phyloP scores from a whole-genome alignment of 257 asterid genomes.

The Gentiana dahurica region DNA sequence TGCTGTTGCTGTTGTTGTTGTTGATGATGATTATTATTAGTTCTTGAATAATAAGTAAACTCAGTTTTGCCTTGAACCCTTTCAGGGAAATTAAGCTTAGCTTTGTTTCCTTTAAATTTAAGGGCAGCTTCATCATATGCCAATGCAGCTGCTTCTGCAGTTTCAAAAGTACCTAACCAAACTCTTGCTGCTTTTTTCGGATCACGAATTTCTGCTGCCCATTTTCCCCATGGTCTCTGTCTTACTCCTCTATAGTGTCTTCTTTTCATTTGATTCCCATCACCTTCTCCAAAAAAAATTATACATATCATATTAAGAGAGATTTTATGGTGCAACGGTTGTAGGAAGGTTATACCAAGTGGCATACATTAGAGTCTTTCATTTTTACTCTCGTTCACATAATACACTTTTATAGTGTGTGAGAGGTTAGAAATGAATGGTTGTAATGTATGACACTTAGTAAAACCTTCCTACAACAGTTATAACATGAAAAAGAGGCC shows the following conservation, averaged over 20 bases:
- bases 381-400: too few relatives aligned
- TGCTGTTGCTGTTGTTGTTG: constrained; percentile 3
- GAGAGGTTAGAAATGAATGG: too few relatives aligned
- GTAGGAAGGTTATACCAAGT: too few relatives aligned
- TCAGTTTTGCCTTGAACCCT: constrained; percentile 45
- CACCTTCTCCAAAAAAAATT: neutral
- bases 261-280: constrained; percentile 29
- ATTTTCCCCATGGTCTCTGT: constrained; percentile 89
- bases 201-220: constrained; percentile 86
- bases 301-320: too few relatives aligned
- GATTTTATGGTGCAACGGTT: too few relatives aligned
- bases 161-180: constrained; percentile 74
- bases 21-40: constrained; percentile 5
- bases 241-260: constrained; percentile 78
- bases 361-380: too few relatives aligned
- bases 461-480: too few relatives aligned
- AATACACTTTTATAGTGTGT: too few relatives aligned
- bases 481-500: too few relatives aligned
- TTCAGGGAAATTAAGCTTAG: constrained; percentile 84
- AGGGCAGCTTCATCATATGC: constrained; percentile 88
- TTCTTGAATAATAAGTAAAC: constrained; percentile 18
- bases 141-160: constrained; percentile 69
- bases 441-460: too few relatives aligned
- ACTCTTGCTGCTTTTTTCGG: constrained; percentile 80
- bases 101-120: constrained; percentile 75